Conservation (phyloP, 2,329 filamentous ascomycete genomes). For the Colletotrichum tabaci region DNA sequence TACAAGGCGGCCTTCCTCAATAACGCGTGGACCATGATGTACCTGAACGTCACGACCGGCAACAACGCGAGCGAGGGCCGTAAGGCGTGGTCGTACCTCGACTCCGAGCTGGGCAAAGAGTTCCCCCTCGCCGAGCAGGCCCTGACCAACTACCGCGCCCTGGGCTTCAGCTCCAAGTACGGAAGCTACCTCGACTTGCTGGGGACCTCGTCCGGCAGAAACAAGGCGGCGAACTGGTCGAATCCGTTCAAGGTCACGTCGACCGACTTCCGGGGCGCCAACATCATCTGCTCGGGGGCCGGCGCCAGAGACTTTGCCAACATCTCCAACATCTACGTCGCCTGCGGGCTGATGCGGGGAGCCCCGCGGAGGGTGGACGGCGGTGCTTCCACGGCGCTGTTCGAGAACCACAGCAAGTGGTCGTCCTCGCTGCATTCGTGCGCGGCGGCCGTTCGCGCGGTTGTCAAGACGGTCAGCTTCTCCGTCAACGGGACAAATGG, state of each 20-base stretch:
- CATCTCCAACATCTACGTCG: conserved; percentile 57
- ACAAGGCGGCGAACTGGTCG: neutral
- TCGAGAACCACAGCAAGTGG: conserved; percentile 59
- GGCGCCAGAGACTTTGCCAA: conserved; percentile 53
- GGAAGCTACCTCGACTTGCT: conserved; percentile 28
- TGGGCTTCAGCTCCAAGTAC: conserved; percentile 12
- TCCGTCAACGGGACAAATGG: conserved; percentile 56
- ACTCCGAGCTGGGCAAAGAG: conserved; percentile 52
- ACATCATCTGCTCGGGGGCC: conserved; percentile 51
- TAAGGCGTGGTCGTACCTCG: conserved; percentile 53
- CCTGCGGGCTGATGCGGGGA: conserved; percentile 58
- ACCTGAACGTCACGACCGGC: conserved; percentile 55
- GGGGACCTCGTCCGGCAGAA: no score
- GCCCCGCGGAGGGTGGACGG: conserved; percentile 54
- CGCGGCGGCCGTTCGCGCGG: conserved; percentile 57
- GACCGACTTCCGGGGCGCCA: neutral
- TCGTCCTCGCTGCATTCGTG: conserved; percentile 60
- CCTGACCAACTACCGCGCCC: conserved; percentile 7
- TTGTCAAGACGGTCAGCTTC: conserved; percentile 62
- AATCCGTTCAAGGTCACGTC: conserved; percentile 15
- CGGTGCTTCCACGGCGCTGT: conserved; percentile 50
- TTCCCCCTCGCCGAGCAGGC: conserved; percentile 48
- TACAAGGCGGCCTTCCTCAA: conserved; percentile 60
- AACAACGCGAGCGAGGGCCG: conserved; percentile 33
- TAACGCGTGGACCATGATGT: conserved; percentile 57